Evolutionary conservation across 2,329 filamentous ascomycete species (phyloP).

Genomic region (Domatiomyces globalis): DNA sequence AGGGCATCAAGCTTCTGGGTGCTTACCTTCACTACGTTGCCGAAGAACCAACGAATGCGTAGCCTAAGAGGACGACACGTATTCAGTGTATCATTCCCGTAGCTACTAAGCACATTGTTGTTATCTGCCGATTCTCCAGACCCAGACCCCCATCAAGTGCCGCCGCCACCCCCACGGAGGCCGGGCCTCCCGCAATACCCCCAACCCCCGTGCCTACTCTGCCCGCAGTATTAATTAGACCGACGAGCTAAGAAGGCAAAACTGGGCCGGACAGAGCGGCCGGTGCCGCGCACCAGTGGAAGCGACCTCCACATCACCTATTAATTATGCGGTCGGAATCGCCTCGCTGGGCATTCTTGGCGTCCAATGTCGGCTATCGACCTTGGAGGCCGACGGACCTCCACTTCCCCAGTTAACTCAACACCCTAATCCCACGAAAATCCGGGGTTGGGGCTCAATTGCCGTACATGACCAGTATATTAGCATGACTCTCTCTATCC

Average conservation of each 20-base stretch:
- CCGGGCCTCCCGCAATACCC: too few species aligned
- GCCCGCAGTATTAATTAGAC: too few species aligned
- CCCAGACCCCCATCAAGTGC: too few species aligned
- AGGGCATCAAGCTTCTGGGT: slow-evolving; percentile 89
- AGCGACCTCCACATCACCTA: too few species aligned
- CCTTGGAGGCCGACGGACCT: neutral
- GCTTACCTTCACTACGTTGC: slow-evolving; percentile 94
- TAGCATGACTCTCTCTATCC: neutral
- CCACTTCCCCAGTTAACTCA: neutral
- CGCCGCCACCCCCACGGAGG: too few species aligned
- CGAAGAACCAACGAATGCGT: slow-evolving; percentile 53
- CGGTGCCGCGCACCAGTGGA: too few species aligned
- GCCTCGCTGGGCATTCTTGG: neutral
- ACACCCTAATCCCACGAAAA: neutral
- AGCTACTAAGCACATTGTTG: neutral
- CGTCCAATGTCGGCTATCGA: neutral
- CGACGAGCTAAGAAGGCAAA: too few species aligned
- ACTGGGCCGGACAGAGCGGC: too few species aligned
- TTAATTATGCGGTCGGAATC: too few species aligned
- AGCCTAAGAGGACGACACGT: neutral
- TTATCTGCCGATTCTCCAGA: too few species aligned
- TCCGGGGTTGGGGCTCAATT: neutral
- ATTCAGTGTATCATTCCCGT: neutral
- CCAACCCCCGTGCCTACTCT: too few species aligned
- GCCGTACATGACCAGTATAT: neutral